A percentile compares a stretch with the other conserved stretches of the same genome.
phyloP scores from a whole-genome alignment of 169 alveolate species.

The Sarcocystis neurona region DNA sequence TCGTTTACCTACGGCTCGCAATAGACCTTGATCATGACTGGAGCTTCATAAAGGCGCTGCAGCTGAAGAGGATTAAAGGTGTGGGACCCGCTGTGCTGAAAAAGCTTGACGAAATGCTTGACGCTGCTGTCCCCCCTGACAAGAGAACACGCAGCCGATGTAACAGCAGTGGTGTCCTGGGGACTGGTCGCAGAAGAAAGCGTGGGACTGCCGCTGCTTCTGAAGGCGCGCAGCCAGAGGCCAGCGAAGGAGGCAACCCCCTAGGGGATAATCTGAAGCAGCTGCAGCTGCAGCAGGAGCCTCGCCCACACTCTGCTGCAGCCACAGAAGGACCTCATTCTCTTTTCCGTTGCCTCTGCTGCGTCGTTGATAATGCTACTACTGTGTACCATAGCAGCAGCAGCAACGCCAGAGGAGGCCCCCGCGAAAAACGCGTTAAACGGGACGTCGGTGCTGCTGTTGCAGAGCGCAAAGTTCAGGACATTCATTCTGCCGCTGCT shows the following conservation, averaged over 20 bases:
- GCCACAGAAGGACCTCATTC: no score
- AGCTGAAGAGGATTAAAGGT: slow-evolving; percentile 76
- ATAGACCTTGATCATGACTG: slow-evolving; percentile 75
- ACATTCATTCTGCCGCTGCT: no score
- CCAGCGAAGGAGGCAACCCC: neutral
- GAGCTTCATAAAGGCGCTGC: slow-evolving; percentile 73
- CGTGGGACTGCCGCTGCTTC: neutral
- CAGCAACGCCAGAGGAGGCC: no score
- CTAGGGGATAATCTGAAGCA: neutral
- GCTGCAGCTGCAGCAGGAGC: neutral
- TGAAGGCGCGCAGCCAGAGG: neutral
- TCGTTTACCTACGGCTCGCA: slow-evolving; percentile 75
- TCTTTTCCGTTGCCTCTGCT: no score
- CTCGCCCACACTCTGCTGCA: no score
- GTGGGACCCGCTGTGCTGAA: slow-evolving; percentile 70
- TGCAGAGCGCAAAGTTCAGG: no score
- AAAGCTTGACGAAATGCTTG: slow-evolving; percentile 45
- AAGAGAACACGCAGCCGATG: slow-evolving; percentile 44
- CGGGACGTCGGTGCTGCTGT: no score
- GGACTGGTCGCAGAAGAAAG: slow-evolving; percentile 31
- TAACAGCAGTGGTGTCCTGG: slow-evolving; percentile 41
- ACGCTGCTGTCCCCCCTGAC: slow-evolving; percentile 16
- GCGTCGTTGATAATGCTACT: no score
- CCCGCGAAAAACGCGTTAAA: no score
- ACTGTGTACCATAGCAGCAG: no score